phyloP scores from a whole-genome alignment of 1,139 yeast species.

The Sugiyamaella neomexicana region DNA sequence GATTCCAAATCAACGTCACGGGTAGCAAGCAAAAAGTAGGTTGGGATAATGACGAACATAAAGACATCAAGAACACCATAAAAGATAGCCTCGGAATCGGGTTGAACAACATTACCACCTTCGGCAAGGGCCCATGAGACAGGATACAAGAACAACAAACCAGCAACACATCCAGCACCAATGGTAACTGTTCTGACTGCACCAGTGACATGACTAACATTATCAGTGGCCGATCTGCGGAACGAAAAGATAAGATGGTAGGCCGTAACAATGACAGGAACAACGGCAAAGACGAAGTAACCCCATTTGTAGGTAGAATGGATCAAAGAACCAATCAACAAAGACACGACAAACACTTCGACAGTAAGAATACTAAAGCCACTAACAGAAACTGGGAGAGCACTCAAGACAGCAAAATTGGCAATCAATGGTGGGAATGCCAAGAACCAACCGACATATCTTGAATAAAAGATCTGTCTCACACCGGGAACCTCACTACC shows the following conservation, averaged over 20 bases:
- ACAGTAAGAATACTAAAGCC: constrained; percentile 47
- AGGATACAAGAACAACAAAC: constrained; percentile 54
- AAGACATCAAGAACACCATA: constrained; percentile 61
- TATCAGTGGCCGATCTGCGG: constrained; percentile 27
- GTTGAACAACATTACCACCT: constrained; percentile 66
- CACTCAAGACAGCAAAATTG: constrained; percentile 50
- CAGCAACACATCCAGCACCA: constrained; percentile 35
- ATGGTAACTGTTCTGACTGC: constrained; percentile 20
- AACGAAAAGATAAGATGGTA: constrained; percentile 29
- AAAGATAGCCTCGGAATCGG: constrained; percentile 66
- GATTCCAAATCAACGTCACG: constrained; percentile 27
- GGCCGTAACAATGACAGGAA: constrained; percentile 32
- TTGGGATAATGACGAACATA: constrained; percentile 42
- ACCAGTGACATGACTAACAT: constrained; percentile 11
- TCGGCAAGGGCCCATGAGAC: constrained; percentile 63
- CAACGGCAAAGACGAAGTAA: constrained; percentile 49
- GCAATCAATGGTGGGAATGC: constrained; percentile 57
- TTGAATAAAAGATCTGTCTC: constrained; percentile 66
- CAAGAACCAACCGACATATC: constrained; percentile 68
- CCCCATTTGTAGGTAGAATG: constrained; percentile 68
- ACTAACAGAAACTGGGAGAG: constrained; percentile 44
- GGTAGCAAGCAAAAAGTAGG: constrained; percentile 30
- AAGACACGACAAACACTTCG: constrained; percentile 53
- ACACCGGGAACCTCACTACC: constrained; percentile 42
- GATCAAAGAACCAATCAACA: constrained; percentile 56